A percentile compares a stretch with the other conserved stretches of the same genome.
Evolutionary conservation across 306 rosid genomes (phyloP).

Genomic region (Castanospermum australe): DNA sequence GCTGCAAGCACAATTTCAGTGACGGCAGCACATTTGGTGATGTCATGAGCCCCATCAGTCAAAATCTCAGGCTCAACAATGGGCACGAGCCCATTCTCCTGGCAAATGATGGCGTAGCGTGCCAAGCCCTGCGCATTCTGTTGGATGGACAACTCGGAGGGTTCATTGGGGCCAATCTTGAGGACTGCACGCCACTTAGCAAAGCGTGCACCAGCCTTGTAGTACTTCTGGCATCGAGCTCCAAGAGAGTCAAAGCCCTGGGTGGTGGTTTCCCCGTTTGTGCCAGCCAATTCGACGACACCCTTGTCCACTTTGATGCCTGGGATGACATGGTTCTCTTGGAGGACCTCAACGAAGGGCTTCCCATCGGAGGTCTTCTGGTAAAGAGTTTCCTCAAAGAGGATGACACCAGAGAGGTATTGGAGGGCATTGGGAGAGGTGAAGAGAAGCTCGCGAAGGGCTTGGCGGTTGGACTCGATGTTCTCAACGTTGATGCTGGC

Average conservation of each 20-base stretch:
- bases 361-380: constrained; percentile 70
- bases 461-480: constrained; percentile 80
- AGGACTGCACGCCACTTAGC: constrained; percentile 94
- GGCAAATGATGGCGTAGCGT: constrained; percentile 87
- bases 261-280: constrained; percentile 84
- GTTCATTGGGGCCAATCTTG: constrained; percentile 73
- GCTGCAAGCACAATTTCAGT: constrained; percentile 81
- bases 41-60: constrained; percentile 78
- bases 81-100: constrained; percentile 91
- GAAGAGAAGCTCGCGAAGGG: constrained; percentile 90
- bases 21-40: constrained; percentile 74
- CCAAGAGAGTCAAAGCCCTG: constrained; percentile 90
- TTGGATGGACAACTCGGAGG: constrained; percentile 75
- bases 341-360: constrained; percentile 76
- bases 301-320: constrained; percentile 99
- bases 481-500: constrained; percentile 86
- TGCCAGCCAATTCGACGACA: constrained; percentile 83
- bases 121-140: constrained; percentile 96
- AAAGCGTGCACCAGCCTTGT: constrained; percentile 88
- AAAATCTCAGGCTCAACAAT: constrained; percentile 93
- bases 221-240: constrained; percentile 70
- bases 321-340: constrained; percentile 73
- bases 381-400: constrained; percentile 90
- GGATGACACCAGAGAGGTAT: constrained; percentile 84
- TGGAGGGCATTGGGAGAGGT: constrained; percentile 73